Conservation (phyloP, 148 eudicot species). For the Heliamphora exappendiculata region DNA sequence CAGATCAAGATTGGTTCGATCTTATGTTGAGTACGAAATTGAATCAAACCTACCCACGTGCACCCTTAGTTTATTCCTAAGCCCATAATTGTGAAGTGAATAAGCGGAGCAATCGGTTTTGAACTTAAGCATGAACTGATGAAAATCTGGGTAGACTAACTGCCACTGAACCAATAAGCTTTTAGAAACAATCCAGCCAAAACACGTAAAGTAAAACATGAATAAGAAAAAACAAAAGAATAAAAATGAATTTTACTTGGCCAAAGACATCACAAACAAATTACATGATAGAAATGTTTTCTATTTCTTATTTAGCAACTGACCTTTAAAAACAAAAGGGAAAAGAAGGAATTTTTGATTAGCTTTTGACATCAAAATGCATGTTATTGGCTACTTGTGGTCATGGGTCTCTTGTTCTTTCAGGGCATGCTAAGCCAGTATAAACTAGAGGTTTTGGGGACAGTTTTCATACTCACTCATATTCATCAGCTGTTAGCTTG, state of each 20-base stretch:
- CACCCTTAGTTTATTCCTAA: too few relatives aligned
- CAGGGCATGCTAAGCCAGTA: not conserved
- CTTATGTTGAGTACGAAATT: too few relatives aligned
- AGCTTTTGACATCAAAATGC: not conserved
- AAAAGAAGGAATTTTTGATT: not conserved
- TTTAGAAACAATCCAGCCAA: not conserved
- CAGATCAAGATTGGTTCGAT: too few relatives aligned
- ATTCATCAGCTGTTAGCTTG: not conserved
- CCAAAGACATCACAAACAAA: not conserved
- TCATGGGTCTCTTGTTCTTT: not conserved
- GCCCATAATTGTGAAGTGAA: not conserved
- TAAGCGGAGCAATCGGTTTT: not conserved
- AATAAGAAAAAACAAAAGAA: not conserved
- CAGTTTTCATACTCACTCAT: not conserved
- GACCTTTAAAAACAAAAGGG: not conserved
- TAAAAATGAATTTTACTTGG: not conserved
- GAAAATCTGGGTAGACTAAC: not conserved
- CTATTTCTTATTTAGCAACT: not conserved
- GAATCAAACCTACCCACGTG: too few relatives aligned
- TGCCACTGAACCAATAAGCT: not conserved
- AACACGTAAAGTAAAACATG: not conserved
- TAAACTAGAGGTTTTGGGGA: not conserved
- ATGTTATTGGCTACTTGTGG: not conserved
- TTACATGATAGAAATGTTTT: not conserved
- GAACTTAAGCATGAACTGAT: not conserved